A percentile compares a stretch with the other conserved stretches of the same genome.
Conservation (phyloP, 2,329 filamentous ascomycete species). For the Xylaria sp. region DNA sequence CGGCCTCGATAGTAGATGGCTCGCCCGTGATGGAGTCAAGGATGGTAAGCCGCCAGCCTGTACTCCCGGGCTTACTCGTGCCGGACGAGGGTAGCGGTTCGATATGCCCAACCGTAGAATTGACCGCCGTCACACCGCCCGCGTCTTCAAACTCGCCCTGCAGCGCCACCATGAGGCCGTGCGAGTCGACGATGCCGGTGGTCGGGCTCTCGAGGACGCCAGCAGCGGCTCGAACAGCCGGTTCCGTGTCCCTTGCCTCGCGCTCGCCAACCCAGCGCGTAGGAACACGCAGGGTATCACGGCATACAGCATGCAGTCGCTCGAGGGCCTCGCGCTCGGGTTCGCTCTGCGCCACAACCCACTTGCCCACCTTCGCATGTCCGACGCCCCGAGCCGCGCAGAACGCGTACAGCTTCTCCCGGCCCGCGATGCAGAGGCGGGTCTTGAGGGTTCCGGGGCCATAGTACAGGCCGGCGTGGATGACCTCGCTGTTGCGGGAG, state of each 20-base stretch:
- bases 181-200: constrained; percentile 91
- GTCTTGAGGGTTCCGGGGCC: constrained; percentile 81
- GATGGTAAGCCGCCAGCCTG: constrained; percentile 76
- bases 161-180: constrained; percentile 83
- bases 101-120: constrained; percentile 71
- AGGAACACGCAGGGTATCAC: constrained; percentile 65
- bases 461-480: constrained; percentile 96
- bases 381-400: constrained; percentile 75
- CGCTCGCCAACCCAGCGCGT: constrained; percentile 72
- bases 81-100: constrained; percentile 54
- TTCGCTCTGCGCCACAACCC: constrained; percentile 89
- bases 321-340: constrained; percentile 73
- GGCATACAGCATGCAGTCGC: constrained; percentile 59
- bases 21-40: constrained; percentile 59
- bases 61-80: constrained; percentile 53
- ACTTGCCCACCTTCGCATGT: constrained; percentile 84
- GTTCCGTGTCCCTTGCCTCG: constrained; percentile 74
- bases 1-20: constrained; percentile 70
- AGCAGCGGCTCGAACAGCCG: constrained; percentile 74
- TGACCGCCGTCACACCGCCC: constrained; percentile 78
- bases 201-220: constrained; percentile 85
- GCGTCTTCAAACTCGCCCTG: constrained; percentile 79
- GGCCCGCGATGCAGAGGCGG: constrained; percentile 80
- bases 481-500: constrained; percentile 92
- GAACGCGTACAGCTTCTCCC: constrained; percentile 79